Conservation (phyloP, 371 early-diverging fungal genomes). For the Rhizomucor pusillus region DNA sequence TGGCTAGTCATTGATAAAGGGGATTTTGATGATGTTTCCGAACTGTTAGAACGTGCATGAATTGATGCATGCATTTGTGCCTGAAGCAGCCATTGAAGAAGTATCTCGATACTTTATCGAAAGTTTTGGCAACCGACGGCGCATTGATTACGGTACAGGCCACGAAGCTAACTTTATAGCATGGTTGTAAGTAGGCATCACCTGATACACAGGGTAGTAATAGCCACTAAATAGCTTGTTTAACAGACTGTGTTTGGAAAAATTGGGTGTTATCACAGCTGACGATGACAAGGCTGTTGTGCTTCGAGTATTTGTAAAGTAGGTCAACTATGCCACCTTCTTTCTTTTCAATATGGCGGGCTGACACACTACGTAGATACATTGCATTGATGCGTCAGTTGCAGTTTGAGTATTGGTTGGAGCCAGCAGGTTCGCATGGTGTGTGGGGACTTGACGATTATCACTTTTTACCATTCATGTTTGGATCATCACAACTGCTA, state of each 20-base stretch:
- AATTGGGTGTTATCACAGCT: constrained; percentile 60
- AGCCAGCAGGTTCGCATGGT: constrained; percentile 99
- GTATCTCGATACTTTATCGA: constrained; percentile 78
- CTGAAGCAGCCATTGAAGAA: constrained; percentile 60
- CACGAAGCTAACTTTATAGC: constrained; percentile 98
- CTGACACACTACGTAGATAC: constrained; percentile 59
- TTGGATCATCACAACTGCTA: constrained; percentile 89
- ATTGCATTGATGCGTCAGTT: constrained; percentile 84
- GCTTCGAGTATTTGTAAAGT: constrained; percentile 78
- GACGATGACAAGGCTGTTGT: constrained; percentile 77
- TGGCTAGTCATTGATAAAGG: background rate
- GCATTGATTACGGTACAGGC: constrained; percentile 99
- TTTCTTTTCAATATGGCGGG: no score
- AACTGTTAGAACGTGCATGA: constrained; percentile 9
- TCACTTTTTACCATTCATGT: constrained; percentile 96
- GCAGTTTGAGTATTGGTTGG: constrained; percentile 93
- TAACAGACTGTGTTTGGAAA: constrained; percentile 72
- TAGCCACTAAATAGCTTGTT: background rate
- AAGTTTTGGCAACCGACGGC: constrained; percentile 93
- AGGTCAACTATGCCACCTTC: constrained; percentile 1
- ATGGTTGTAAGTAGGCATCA: constrained; percentile 83
- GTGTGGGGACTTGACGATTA: constrained; percentile 99
- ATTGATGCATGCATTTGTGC: constrained; percentile 14
- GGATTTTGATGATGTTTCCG: background rate
- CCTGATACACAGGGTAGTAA: background rate